phyloP scores from a whole-genome alignment of 148 eudicot genomes.

The Vaccinium myrtillus region DNA sequence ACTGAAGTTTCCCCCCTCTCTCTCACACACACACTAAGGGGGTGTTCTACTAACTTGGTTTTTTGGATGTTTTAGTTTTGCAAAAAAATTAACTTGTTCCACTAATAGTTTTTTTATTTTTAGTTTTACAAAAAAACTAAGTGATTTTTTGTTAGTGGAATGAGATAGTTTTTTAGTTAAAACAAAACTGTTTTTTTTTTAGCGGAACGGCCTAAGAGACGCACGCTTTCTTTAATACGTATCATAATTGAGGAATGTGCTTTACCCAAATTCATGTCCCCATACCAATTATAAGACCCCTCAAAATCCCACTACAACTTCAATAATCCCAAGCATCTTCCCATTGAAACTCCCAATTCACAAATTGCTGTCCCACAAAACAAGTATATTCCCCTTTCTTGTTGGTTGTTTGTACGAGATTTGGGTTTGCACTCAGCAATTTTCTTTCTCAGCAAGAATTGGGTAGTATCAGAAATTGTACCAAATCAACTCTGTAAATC shows the following conservation, averaged over 20 bases:
- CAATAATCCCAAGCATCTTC: not conserved
- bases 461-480: not conserved
- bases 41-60: too few species aligned
- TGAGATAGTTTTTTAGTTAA: too few species aligned
- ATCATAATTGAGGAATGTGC: slow-evolving; percentile 25
- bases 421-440: not conserved
- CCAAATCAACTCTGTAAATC: not conserved
- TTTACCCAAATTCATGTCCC: slow-evolving; percentile 9
- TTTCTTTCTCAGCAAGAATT: not conserved
- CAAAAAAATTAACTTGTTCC: too few species aligned
- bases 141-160: too few species aligned
- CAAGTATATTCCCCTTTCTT: not conserved
- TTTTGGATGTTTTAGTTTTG: too few species aligned
- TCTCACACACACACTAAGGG: not conserved
- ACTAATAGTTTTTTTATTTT: too few species aligned
- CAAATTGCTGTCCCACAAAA: not conserved
- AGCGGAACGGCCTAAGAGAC: too few species aligned
- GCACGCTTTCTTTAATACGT: not conserved
- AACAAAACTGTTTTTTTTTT: too few species aligned
- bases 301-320: not conserved
- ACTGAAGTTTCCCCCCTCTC: not conserved
- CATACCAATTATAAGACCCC: not conserved
- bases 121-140: too few species aligned
- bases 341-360: not conserved
- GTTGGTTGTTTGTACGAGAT: not conserved